Evolutionary conservation across 2,329 filamentous ascomycete genomes (phyloP), one percentile per base, ranked within the genome.

Genomic region (Ceratocystis variospora): DNA sequence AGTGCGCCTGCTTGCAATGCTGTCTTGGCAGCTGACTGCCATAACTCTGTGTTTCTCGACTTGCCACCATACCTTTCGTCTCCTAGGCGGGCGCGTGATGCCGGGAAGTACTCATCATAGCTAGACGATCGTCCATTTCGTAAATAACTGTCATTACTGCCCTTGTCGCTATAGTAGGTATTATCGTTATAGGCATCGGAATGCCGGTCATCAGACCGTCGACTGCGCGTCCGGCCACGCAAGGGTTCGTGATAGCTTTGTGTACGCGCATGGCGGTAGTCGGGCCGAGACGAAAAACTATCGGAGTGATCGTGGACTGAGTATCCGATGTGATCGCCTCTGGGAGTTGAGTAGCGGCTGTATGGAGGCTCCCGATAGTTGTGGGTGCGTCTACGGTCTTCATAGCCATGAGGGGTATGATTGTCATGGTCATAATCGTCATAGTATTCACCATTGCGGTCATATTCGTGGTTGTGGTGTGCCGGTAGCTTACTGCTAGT

Each of bases 1-100:
- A 80, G 74, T 1, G 79, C 79, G 45, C 79, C 79, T 0, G 79
- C 79, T 44, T 77, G 75, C 0, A 81, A 71, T 2, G 79, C 79
- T 1, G 78, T 78, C 2, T 77, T 75, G 1, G 78, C 78, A 0
- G 79, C 78, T n/a, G 75, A 74, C 62, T 76, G 75, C 66, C 66
- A 67, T 48, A 67, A 31, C 33, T 67, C 66, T 1, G 59, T 53
- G 53, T 62, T 64, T 15, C 61, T 64, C 5, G 59, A 57, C 57
- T 67, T 67, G 31, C 63, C 46, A 7, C 57, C 57, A 33, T 4
- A 2, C 48, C 28, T 12, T 37, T 50, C 61, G 12, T 25, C 45
- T 8, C 33, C 61, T 63, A 7, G 37, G 1, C 28, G 25, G 19
- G 12, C 50, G 12, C 31, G 25, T 55, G 45, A 46, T n/a, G 62